A percentile compares a stretch with the other conserved stretches of the same genome.
Conservation (phyloP, 768 basidiomycete genomes). For the Hemileccinum impolitum region DNA sequence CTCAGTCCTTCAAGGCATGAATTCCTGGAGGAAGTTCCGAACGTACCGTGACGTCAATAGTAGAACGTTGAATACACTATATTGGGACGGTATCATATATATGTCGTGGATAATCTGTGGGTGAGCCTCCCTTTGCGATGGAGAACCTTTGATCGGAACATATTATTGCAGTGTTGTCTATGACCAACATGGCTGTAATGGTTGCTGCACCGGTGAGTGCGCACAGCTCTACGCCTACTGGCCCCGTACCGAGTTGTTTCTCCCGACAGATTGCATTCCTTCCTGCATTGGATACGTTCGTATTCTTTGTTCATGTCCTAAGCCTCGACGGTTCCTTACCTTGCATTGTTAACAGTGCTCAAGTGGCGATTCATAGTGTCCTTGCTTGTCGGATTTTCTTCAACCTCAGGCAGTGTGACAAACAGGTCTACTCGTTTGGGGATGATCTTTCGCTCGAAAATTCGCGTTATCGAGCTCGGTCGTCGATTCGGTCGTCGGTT, state of each 20-base stretch:
- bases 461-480: conserved; percentile 1
- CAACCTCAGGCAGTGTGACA: conserved; percentile 21
- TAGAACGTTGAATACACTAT: conserved; percentile 18
- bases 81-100: conserved; percentile 28
- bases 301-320: neutral
- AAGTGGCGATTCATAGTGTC: conserved; percentile 26
- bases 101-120: conserved; percentile 24
- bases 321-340: conserved; percentile 2
- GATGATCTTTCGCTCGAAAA: conserved; percentile 1
- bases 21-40: conserved; percentile 21
- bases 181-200: conserved; percentile 13
- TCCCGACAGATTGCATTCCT: conserved; percentile 13
- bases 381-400: conserved; percentile 29
- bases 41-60: conserved; percentile 20
- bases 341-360: conserved; percentile 17
- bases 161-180: conserved; percentile 10
- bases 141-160: neutral
- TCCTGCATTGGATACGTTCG: conserved; percentile 22
- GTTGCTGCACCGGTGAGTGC: conserved; percentile 19
- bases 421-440: neutral
- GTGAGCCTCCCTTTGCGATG: neutral
- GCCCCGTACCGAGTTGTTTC: neutral
- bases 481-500: neutral
- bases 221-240: too few relatives aligned
- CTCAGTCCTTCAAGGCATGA: conserved; percentile 26